These are phyloP conservation scores for Ogataea populi-albae DNA, from an alignment of 805 yeast genomes.

Conservation along the genomic window DNA sequence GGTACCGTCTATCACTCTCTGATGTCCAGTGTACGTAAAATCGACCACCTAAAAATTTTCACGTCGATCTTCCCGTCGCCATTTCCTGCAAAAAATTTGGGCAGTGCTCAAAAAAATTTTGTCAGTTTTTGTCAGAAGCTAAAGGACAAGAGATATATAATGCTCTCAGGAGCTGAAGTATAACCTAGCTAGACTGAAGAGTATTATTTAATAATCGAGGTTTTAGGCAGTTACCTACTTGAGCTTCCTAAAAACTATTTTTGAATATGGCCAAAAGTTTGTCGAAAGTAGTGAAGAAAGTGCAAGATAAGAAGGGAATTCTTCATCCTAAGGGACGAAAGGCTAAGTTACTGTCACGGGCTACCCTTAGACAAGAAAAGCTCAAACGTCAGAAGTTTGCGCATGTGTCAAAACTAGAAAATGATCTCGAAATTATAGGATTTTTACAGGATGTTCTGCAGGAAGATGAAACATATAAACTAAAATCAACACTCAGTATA, in stretches of 20 bases:
- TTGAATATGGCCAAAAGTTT: constrained; percentile 57
- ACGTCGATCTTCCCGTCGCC: constrained; percentile 1
- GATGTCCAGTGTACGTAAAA: background rate
- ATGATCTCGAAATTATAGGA: constrained; percentile 55
- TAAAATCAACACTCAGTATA: constrained; percentile 42
- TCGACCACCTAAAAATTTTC: constrained; percentile 1
- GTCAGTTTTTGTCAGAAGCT: too few relatives aligned
- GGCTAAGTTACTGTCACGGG: constrained; percentile 77
- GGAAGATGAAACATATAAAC: constrained; percentile 34
- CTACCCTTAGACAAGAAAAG: constrained; percentile 80
- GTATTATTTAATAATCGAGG: too few relatives aligned
- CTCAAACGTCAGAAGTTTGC: constrained; percentile 56
- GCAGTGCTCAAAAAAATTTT: too few relatives aligned
- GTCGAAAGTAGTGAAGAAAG: constrained; percentile 59
- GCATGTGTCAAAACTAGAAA: constrained; percentile 56
- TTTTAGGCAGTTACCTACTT: too few relatives aligned
- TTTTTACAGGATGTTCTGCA: constrained; percentile 60
- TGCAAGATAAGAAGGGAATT: constrained; percentile 51
- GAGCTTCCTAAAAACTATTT: too few relatives aligned
- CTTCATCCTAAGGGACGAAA: constrained; percentile 89
- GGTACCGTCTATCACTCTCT: too few relatives aligned
- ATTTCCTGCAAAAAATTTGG: too few relatives aligned
- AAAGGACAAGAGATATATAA: too few relatives aligned
- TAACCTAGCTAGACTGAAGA: too few relatives aligned
- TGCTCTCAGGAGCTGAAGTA: too few relatives aligned